These are phyloP conservation scores for Fusarium sterilihyphosum DNA, from an alignment of 2,329 filamentous ascomycete species.

Conservation along the genomic window DNA sequence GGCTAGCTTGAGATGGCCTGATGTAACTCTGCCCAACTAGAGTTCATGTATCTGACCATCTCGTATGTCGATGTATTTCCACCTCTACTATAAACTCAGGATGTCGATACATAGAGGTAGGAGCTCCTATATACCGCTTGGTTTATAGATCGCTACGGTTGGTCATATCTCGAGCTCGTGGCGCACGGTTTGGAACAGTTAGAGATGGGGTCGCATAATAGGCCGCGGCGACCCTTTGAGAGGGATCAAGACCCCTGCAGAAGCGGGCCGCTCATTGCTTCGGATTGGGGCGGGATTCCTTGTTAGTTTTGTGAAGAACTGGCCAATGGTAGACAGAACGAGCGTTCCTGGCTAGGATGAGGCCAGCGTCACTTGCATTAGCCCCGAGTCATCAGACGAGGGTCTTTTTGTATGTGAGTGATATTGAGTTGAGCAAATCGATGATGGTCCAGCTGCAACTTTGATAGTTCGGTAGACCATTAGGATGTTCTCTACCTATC, in stretches of 20 bases:
- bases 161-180: constrained; percentile 19
- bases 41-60: background rate
- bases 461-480: background rate
- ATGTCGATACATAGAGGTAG: background rate
- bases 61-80: background rate
- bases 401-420: constrained; percentile 15
- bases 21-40: constrained; percentile 32
- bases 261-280: constrained; percentile 41
- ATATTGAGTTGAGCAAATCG: constrained; percentile 1
- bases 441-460: background rate
- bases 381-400: constrained; percentile 36
- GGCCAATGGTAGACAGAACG: constrained; percentile 34
- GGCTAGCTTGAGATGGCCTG: constrained; percentile 37
- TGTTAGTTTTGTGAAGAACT: constrained; percentile 31
- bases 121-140: background rate
- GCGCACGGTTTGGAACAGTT: constrained; percentile 18
- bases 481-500: background rate
- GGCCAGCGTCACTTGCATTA: constrained; percentile 43
- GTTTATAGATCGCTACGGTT: constrained; percentile 6
- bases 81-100: background rate
- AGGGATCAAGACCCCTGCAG: constrained; percentile 37
- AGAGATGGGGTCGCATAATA: constrained; percentile 36
- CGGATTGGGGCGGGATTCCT: constrained; percentile 30
- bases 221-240: constrained; percentile 32
- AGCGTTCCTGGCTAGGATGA: constrained; percentile 39